Evolutionary conservation across 805 yeast species (phyloP), one percentile per base, ranked within the genome.

Genomic region (Saccharomyces cerevisiae): DNA sequence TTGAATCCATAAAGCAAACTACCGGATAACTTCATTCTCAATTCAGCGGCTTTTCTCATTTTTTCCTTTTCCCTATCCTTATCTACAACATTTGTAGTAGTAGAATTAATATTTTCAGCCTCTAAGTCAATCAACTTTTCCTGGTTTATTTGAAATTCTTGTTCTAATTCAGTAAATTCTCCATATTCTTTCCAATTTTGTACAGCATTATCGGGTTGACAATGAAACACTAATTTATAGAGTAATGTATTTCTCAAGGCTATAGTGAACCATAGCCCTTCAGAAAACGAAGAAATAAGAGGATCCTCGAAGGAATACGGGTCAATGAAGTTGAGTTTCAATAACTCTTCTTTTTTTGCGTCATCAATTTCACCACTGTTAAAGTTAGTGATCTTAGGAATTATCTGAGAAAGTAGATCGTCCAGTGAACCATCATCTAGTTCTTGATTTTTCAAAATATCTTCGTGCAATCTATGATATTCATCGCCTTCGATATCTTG

Each of bases 201-300:
- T n/a, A 92, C 98, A 6, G 81, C 76, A 67, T 92, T 89, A 70
- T 94, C 99, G 0, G 99, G 99, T 66, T 95, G 99, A 57, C 89
- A 83, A 59, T 91, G 91, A 78, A 94, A 94, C 1, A 94, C 87
- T 68, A 85, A 76, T 57, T 97, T 77, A 73, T 80, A 94, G 1
- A 95, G 73, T 55, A 80, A 76, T 0, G 98, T 89, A 65, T 94
- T 94, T 62, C 91, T 78, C 52, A 85, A 74, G 0, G 99, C 97
- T 62, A 81, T 82, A 4, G 84, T 84, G 66, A 77, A 80, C 97
- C 97, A 92, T 6, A 84, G 68, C 61, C 89, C 97, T 61, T 87
- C 91, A 63, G 82, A 89, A 67, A 94, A 94, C 1, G 80, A 80
- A n/a, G 80, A 85, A 55, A 79, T 81, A 49, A 94, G 67, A 0